Base-by-base conservation (phyloP, 192 early-diverging fungal genomes). In the Allomyces javanicus region DNA sequence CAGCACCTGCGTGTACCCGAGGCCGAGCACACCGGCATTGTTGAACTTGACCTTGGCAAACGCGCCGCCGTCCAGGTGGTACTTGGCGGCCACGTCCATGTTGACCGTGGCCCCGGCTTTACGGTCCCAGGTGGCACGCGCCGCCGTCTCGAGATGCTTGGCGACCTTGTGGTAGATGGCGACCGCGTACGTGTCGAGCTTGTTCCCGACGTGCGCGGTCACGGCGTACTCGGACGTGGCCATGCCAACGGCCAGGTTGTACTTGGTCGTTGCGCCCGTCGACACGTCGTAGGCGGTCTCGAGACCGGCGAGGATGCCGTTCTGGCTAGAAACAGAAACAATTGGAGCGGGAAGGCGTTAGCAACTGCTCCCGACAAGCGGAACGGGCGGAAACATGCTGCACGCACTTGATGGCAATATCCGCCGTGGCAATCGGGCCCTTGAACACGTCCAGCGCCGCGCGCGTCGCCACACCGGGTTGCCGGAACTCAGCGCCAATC, bases 121-220 rank as follows among this genome's bases (percentile, higher is more conserved):
- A 7, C 33, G 33, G 72, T 89, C 85, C 86, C 91, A 99, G 69
- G 86, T 79, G 65, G 94, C 93, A 72, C 89, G 88, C 66, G 87
- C 94, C 75, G 91, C 94, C 67, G 93, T 93, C 79, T 99, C 94
- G 72, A 97, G 84, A 64, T 86, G 82, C 68, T 81, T 64, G 74
- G 82, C 89, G 66, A 99, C 90, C 69, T 89, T 89, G 83, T 99
- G 96, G 88, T 88, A 96, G 89, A 93, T 94, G 19, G 92, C 87
- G 65, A 92, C 87, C 68, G 94, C 78, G 81, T 89, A 94, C 72
- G 84, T 71, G 80, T 79, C 83, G 73, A 97, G 82, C 40, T 87
- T 87, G 87, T 94, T 93, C 72, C 85, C 84, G 77, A 90, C 91
- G 74, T 91, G 87, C 64, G 97, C 76, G 65, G 91, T 78, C 67